A percentile compares a stretch with the other conserved stretches of the same genome.
phyloP scores from a whole-genome alignment of 768 basidiomycete genomes.

The Termitomyces bulborhizus region DNA sequence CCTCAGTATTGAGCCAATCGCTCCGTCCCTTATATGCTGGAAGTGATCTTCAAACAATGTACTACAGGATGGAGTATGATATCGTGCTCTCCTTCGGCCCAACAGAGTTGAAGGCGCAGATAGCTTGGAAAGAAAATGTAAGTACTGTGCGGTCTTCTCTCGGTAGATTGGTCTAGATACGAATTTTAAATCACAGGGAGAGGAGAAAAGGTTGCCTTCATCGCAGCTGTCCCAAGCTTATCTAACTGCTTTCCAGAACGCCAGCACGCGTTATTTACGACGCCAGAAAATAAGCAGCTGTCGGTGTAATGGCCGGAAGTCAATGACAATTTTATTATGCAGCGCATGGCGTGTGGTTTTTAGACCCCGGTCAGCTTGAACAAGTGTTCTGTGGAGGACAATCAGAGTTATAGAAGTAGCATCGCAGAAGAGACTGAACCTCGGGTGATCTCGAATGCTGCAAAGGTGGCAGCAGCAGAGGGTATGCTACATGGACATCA shows the following conservation, averaged over 20 bases:
- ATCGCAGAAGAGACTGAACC: conserved; percentile 32
- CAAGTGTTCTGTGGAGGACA: conserved; percentile 27
- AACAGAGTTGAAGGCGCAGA: conserved; percentile 47
- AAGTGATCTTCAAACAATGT: conserved; percentile 11
- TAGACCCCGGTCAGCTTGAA: conserved; percentile 28
- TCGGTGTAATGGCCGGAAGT: no score
- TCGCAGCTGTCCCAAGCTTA: not conserved
- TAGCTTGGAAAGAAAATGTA: conserved; percentile 30
- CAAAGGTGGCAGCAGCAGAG: conserved; percentile 86
- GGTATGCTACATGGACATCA: conserved; percentile 58
- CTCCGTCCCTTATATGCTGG: conserved; percentile 1
- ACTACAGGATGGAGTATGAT: conserved; percentile 30
- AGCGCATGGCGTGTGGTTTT: not conserved
- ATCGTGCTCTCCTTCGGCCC: conserved; percentile 45
- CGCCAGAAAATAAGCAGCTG: not conserved
- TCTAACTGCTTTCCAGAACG: not conserved
- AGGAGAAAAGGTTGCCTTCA: conserved; percentile 27
- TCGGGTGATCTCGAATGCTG: conserved; percentile 80
- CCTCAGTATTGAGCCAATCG: conserved; percentile 2
- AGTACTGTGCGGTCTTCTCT: not conserved
- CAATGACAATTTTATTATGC: not conserved
- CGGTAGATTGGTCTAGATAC: not conserved
- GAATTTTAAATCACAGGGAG: conserved; percentile 19
- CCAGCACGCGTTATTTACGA: not conserved
- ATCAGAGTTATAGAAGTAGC: not conserved